Evolutionary conservation across 2,329 filamentous ascomycete genomes (phyloP).

Genomic region (Botrytis elliptica): DNA sequence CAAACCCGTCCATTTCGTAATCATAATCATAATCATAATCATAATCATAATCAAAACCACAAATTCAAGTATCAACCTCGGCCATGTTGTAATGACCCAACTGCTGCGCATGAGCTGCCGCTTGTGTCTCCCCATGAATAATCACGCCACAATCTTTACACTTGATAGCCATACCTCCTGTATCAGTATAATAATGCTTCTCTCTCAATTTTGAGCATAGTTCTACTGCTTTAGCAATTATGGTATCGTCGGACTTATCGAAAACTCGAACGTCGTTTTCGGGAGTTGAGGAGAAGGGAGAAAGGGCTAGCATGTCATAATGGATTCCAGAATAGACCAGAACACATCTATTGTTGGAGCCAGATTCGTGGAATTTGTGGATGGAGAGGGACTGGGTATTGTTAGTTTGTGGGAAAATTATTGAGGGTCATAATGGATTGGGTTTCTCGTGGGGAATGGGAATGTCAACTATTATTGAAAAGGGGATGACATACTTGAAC

Average conservation of each 20-base stretch:
- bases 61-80: constrained; percentile 42
- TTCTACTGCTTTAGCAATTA: constrained; percentile 66
- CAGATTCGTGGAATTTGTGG: constrained; percentile 71
- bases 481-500: constrained; percentile 52
- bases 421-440: neutral
- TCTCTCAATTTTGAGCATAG: constrained; percentile 66
- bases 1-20: neutral
- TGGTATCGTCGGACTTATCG: constrained; percentile 56
- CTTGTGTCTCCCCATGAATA: constrained; percentile 64
- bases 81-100: constrained; percentile 61
- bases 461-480: neutral
- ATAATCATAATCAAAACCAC: neutral
- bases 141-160: constrained; percentile 74
- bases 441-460: neutral
- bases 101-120: constrained; percentile 59
- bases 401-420: constrained; percentile 39
- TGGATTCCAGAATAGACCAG: constrained; percentile 91
- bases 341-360: constrained; percentile 57
- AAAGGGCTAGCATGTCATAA: constrained; percentile 82
- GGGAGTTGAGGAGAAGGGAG: constrained; percentile 57
- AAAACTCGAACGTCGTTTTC: constrained; percentile 64
- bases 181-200: constrained; percentile 86
- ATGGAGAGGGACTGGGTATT: constrained; percentile 52
- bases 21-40: neutral
- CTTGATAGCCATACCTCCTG: constrained; percentile 71